Evolutionary conservation across 805 yeast genomes (phyloP).

Genomic region (Blastobotrys attinorum): DNA sequence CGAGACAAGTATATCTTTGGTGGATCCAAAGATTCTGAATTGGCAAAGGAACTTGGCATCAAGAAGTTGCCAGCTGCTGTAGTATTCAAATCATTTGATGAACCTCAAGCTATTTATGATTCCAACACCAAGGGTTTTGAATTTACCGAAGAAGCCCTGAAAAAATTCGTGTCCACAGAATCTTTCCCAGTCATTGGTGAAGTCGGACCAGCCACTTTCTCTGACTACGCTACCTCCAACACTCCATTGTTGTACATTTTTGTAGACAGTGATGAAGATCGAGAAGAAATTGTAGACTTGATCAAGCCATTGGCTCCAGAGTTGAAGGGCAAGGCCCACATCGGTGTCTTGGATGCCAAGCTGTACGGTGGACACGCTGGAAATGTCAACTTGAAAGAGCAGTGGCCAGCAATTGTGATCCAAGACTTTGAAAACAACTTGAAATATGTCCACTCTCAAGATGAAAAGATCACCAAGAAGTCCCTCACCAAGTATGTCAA

Average conservation of each 20-base stretch:
- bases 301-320: conserved; percentile 62
- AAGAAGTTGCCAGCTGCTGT: conserved; percentile 41
- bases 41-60: conserved; percentile 35
- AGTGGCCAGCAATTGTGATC: conserved; percentile 84
- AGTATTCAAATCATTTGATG: conserved; percentile 32
- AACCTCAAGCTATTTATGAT: conserved; percentile 25
- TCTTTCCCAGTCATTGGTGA: conserved; percentile 82
- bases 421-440: conserved; percentile 62
- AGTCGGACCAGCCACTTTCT: conserved; percentile 71
- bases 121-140: conserved; percentile 19
- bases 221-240: conserved; percentile 59
- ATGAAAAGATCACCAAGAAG: conserved; percentile 39
- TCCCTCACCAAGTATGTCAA: conserved; percentile 56
- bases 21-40: conserved; percentile 34
- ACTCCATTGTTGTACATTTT: conserved; percentile 85
- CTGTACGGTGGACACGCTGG: conserved; percentile 81
- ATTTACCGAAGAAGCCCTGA: conserved; percentile 33
- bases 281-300: conserved; percentile 43
- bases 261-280: conserved; percentile 62
- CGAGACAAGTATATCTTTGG: conserved; percentile 62
- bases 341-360: conserved; percentile 81
- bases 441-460: conserved; percentile 74
- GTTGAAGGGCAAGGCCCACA: conserved; percentile 71
- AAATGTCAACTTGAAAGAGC: conserved; percentile 72
- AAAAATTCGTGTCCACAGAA: conserved; percentile 49